Evolutionary conservation across 805 yeast genomes (phyloP).

Genomic region (Kockiozyma suomiensis): DNA sequence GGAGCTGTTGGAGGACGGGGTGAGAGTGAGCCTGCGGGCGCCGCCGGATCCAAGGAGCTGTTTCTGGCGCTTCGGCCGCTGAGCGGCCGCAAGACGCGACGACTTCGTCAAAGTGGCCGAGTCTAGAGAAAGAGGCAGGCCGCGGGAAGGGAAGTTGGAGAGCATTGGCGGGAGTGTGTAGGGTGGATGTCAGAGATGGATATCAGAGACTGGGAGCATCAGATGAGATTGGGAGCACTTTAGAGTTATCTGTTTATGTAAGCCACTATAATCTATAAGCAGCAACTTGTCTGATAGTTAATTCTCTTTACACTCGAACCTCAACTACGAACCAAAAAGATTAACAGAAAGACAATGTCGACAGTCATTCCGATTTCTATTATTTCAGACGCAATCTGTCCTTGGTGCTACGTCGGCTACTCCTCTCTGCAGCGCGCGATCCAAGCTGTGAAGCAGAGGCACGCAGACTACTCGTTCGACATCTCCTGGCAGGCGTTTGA

Average conservation of each 20-base stretch:
- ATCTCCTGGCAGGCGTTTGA: constrained; percentile 27
- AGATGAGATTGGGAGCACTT: too few species aligned
- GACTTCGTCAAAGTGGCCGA: neutral
- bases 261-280: too few species aligned
- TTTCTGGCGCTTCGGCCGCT: constrained; percentile 29
- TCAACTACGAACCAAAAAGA: too few species aligned
- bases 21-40: constrained; percentile 23
- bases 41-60: constrained; percentile 22
- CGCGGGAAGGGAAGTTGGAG: constrained; percentile 31
- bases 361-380: constrained; percentile 18
- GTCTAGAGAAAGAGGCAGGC: constrained; percentile 16
- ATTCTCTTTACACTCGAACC: too few species aligned
- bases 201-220: neutral
- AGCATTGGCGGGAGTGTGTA: constrained; percentile 16
- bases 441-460: constrained; percentile 2
- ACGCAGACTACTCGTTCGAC: constrained; percentile 17
- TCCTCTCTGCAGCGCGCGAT: constrained; percentile 25
- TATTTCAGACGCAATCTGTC: constrained; percentile 29
- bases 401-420: constrained; percentile 32
- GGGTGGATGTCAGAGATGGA: neutral
- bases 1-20: neutral
- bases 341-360: too few species aligned
- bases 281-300: too few species aligned
- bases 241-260: too few species aligned
- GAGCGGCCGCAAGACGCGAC: constrained; percentile 13